Evolutionary conservation across 2,329 filamentous ascomycete species (phyloP), one percentile per base, ranked within the genome.

Genomic region (Stachybotrys echinatus): DNA sequence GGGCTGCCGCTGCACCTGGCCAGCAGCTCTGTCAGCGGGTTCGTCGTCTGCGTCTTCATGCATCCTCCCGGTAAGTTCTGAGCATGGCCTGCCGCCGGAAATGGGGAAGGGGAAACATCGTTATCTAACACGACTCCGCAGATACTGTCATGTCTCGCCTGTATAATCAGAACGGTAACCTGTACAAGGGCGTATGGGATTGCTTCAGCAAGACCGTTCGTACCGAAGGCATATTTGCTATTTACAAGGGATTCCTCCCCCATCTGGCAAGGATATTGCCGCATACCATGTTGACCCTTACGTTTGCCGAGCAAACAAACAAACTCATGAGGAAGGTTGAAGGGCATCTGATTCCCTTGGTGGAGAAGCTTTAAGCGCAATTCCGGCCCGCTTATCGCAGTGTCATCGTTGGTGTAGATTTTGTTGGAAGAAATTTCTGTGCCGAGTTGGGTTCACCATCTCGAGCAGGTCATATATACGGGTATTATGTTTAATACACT

Each of bases 141-240:
- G 94, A 99, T 68, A 99, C 94, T 5, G 89, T 99, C 72, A 99
- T 99, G 94, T 94, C 90, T 54, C 87, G 94, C 55, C 86, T 99
- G 77, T 99, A 99, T 77, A 99, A 99, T 75, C 94, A 99, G 69
- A 95, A 92, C 54, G 94, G 94, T 48, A 95, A 96, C 66, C 79
- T 99, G n/a, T 99, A 99, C 76, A 85, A 81, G 58, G 88, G 92
- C 51, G 89, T 95, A 5, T 88, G 95, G 55, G 94, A 99, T 72
- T 99, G 94, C 67, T 71, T 97, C 52, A 83, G 81, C 66, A 92
- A 96, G 73, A 99, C 94, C 0, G 79, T 99, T 53, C 87, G 85
- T 65, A 96, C 90, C 0, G 94, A 99, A 68, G 94, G 94, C 20
- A 61, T 96, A 48, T 73, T 97, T 44, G 94, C 94, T 53, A 89